Evolutionary conservation across 73 alveolate genomes (phyloP).

Genomic region (Paramecium bursaria): DNA sequence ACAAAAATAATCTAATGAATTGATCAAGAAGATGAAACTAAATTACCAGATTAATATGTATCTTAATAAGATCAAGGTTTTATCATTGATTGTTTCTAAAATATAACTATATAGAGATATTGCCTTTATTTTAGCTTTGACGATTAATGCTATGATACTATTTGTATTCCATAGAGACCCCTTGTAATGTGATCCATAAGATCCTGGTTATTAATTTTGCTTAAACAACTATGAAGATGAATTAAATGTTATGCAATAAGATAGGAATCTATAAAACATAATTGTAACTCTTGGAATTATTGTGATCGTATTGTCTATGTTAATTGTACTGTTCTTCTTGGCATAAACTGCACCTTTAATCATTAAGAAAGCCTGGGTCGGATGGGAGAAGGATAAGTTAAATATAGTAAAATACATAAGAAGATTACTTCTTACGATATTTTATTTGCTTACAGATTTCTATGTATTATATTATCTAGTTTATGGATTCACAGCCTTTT

Average conservation of each 20-base stretch:
- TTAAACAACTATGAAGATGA: conserved; percentile 35
- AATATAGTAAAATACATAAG: conserved; percentile 12
- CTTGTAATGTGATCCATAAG: conserved; percentile 50
- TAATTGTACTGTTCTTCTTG: conserved; percentile 71
- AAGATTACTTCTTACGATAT: conserved; percentile 56
- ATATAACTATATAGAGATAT: conserved; percentile 66
- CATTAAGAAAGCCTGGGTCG: conserved; percentile 70
- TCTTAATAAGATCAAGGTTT: conserved; percentile 62
- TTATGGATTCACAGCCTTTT: conserved; percentile 67
- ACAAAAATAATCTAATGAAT: conserved; percentile 57
- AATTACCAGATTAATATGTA: conserved; percentile 44
- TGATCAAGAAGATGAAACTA: conserved; percentile 66
- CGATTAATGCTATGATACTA: conserved; percentile 60
- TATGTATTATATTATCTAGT: conserved; percentile 68
- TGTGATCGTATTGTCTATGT: conserved; percentile 65
- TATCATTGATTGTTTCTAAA: conserved; percentile 66
- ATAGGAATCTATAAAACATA: not conserved
- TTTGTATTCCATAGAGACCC: conserved; percentile 64
- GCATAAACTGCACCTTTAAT: conserved; percentile 71
- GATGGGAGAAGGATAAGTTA: conserved; percentile 61
- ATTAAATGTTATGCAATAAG: not conserved
- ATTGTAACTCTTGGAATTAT: conserved; percentile 66
- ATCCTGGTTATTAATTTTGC: conserved; percentile 19
- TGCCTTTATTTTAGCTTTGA: conserved; percentile 65
- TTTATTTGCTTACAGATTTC: conserved; percentile 63